These are phyloP conservation scores for Jamesozyma piceae DNA, from an alignment of 805 yeast species.

Conservation along the genomic window DNA sequence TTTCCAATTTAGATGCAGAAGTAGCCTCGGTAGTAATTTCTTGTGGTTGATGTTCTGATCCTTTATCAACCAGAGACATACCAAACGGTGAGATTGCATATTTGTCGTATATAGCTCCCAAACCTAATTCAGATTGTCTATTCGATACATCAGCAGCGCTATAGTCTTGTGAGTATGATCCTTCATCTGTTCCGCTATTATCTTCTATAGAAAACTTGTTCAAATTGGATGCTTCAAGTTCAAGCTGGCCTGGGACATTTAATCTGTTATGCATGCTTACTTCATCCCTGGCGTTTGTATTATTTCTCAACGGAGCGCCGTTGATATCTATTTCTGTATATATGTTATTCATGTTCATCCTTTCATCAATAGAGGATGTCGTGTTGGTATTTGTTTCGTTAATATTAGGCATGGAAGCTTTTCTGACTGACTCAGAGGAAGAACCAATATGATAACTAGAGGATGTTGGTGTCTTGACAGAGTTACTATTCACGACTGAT, in stretches of 20 bases:
- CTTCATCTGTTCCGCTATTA: background rate
- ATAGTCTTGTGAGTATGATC: background rate
- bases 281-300: background rate
- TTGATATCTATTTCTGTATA: too few relatives aligned
- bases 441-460: background rate
- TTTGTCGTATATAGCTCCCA: slow-evolving; percentile 5
- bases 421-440: background rate
- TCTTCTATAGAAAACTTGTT: background rate
- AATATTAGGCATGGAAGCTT: background rate
- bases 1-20: background rate
- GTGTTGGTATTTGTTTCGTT: background rate
- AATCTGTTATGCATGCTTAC: background rate
- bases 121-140: slow-evolving; percentile 3
- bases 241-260: background rate
- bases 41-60: background rate
- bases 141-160: background rate
- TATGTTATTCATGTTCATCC: too few relatives aligned
- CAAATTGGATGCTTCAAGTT: background rate
- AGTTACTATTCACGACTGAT: background rate
- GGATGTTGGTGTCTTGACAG: background rate
- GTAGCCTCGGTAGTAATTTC: background rate
- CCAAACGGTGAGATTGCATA: slow-evolving; percentile 3
- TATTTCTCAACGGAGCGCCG: background rate
- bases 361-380: background rate
- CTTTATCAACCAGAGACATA: background rate